Evolutionary conservation across 345 rosid genomes (phyloP).

Genomic region (Isatis tinctoria): DNA sequence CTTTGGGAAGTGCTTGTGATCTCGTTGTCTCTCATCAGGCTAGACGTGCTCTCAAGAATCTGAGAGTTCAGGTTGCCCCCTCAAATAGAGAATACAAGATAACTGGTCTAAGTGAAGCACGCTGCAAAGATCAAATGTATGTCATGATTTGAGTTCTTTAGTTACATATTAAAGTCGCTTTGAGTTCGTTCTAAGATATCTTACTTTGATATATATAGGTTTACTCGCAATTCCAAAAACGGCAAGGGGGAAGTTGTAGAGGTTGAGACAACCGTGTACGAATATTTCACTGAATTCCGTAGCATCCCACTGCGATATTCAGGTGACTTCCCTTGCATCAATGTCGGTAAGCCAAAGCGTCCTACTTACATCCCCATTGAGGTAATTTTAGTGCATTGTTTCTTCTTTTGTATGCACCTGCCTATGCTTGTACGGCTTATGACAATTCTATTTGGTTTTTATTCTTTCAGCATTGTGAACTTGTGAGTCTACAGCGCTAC

Average conservation of each 20-base stretch:
- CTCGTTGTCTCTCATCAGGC: conserved; percentile 41
- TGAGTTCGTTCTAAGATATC: background rate
- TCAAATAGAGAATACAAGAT: conserved; percentile 75
- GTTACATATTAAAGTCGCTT: background rate
- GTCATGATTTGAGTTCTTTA: background rate
- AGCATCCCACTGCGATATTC: conserved; percentile 56
- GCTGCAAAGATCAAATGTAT: conserved; percentile 53
- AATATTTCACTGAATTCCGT: conserved; percentile 53
- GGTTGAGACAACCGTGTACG: conserved; percentile 57
- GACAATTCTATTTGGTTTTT: background rate
- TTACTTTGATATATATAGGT: conserved; percentile 40
- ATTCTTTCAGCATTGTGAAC: conserved; percentile 54
- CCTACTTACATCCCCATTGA: conserved; percentile 81
- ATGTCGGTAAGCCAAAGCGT: conserved; percentile 89
- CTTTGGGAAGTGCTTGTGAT: background rate
- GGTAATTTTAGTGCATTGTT: conserved; percentile 31
- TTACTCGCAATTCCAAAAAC: conserved; percentile 45
- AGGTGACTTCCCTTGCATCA: conserved; percentile 72
- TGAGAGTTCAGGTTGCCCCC: conserved; percentile 54
- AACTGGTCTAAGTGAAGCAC: conserved; percentile 58
- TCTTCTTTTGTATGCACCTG: background rate
- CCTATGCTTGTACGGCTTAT: background rate
- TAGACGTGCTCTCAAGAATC: conserved; percentile 52
- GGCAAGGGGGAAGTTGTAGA: conserved; percentile 44
- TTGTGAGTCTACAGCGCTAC: conserved; percentile 85